A percentile compares a stretch with the other conserved stretches of the same genome.
These are phyloP conservation scores for Pestalotiopsis fici DNA, from an alignment of 2,329 filamentous ascomycete species.

Conservation along the genomic window DNA sequence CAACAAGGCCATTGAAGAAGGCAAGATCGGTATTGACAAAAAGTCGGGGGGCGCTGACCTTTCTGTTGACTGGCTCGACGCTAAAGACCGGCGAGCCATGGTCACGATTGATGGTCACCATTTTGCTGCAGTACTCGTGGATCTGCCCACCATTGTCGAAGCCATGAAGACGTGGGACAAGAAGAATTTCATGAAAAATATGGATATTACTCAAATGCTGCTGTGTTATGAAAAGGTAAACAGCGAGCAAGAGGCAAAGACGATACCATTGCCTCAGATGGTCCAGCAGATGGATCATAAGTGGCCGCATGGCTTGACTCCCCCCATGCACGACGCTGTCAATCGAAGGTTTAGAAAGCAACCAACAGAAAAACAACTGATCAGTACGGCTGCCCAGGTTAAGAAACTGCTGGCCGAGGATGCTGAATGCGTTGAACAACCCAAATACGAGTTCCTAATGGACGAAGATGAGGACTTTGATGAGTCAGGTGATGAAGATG, in stretches of 20 bases:
- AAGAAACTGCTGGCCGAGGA: slow-evolving; percentile 74
- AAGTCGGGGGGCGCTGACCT: slow-evolving; percentile 74
- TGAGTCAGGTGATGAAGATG: slow-evolving; percentile 46
- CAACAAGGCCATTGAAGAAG: slow-evolving; percentile 72
- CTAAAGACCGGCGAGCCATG: slow-evolving; percentile 72
- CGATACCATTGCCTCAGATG: slow-evolving; percentile 69
- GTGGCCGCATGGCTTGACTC: slow-evolving; percentile 85
- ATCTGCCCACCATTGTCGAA: slow-evolving; percentile 84
- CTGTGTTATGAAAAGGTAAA: slow-evolving; percentile 71
- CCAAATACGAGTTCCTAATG: slow-evolving; percentile 64
- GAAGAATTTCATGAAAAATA: slow-evolving; percentile 84
- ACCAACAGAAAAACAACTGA: slow-evolving; percentile 79
- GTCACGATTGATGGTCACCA: slow-evolving; percentile 68
- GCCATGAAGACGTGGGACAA: slow-evolving; percentile 93
- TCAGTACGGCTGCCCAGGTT: slow-evolving; percentile 80
- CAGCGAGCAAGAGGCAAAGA: slow-evolving; percentile 66
- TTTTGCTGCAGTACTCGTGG: slow-evolving; percentile 79
- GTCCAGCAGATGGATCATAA: slow-evolving; percentile 65
- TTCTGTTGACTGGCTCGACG: slow-evolving; percentile 76
- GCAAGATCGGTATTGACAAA: slow-evolving; percentile 69
- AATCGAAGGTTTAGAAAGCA: slow-evolving; percentile 83
- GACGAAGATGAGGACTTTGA: slow-evolving; percentile 39
- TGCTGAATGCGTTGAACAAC: slow-evolving; percentile 57
- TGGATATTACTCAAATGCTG: slow-evolving; percentile 88
- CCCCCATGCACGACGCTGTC: slow-evolving; percentile 83